Conservation (phyloP, 2,329 filamentous ascomycete species). For the Aspergillus novofumigatus region DNA sequence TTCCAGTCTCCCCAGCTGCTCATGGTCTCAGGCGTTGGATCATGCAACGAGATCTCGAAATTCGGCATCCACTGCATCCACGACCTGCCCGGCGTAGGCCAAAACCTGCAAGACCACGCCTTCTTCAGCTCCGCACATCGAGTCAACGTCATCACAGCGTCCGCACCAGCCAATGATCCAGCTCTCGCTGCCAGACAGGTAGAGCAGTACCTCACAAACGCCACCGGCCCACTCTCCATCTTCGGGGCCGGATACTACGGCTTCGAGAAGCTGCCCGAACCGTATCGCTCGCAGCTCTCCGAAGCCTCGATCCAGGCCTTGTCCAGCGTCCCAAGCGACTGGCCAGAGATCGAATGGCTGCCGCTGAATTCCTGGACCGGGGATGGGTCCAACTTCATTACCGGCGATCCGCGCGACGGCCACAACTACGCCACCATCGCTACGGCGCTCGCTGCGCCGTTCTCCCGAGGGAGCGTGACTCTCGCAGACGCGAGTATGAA, state of each 20-base stretch:
- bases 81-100: constrained; percentile 20
- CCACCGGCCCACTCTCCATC: constrained; percentile 22
- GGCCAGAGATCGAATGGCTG: constrained; percentile 31
- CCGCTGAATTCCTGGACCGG: constrained; percentile 13
- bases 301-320: constrained; percentile 10
- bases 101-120: constrained; percentile 45
- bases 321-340: constrained; percentile 24
- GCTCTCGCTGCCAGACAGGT: constrained; percentile 16
- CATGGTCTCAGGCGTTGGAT: constrained; percentile 15
- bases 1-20: constrained; percentile 12
- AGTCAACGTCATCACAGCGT: constrained; percentile 32
- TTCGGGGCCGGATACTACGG: constrained; percentile 20
- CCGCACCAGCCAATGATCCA: constrained; percentile 18
- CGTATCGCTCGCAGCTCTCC: constrained; percentile 17
- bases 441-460: constrained; percentile 8
- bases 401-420: constrained; percentile 20
- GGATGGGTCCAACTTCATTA: constrained; percentile 10
- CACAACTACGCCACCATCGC: constrained; percentile 13
- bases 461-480: constrained; percentile 13
- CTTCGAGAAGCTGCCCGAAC: constrained; percentile 27
- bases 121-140: constrained; percentile 31
- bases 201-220: constrained; percentile 20
- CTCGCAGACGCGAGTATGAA: constrained; percentile 14
- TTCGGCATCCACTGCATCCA: constrained; percentile 13
- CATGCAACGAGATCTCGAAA: constrained; percentile 15